These are phyloP conservation scores for Pisolithus thermaeus DNA, from an alignment of 1,284 basidiomycete species.

Conservation along the genomic window DNA sequence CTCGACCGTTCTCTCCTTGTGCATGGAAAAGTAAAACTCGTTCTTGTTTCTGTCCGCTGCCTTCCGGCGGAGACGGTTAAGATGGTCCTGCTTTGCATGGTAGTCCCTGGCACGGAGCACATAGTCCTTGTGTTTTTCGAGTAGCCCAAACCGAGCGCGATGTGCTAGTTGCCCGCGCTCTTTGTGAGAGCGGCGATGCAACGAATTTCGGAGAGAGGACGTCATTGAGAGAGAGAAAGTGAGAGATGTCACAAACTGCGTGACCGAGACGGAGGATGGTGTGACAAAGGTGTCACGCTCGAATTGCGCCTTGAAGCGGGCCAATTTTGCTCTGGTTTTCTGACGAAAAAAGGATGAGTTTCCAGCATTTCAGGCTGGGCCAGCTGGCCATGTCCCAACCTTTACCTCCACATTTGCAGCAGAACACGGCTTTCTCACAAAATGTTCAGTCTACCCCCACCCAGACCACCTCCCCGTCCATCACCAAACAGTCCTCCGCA, in stretches of 20 bases:
- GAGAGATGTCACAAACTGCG: not conserved
- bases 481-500: constrained; percentile 31
- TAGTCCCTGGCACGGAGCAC: constrained; percentile 94
- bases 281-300: constrained; percentile 10
- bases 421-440: constrained; percentile 26
- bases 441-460: constrained; percentile 11
- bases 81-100: constrained; percentile 88
- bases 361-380: constrained; percentile 70
- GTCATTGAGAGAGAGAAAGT: constrained; percentile 32
- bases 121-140: constrained; percentile 99
- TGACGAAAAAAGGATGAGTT: constrained; percentile 51
- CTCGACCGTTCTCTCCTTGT: constrained; percentile 73
- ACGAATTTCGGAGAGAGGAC: constrained; percentile 73
- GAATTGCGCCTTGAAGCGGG: constrained; percentile 5
- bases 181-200: constrained; percentile 91
- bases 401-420: constrained; percentile 43
- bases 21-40: constrained; percentile 99
- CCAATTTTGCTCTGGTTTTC: constrained; percentile 30
- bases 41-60: constrained; percentile 92
- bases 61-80: constrained; percentile 84
- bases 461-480: constrained; percentile 18
- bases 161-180: constrained; percentile 90
- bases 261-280: constrained; percentile 1
- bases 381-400: constrained; percentile 50
- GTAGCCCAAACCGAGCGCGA: constrained; percentile 77